Conservation (phyloP, 2,329 filamentous ascomycete species). For the Aspergillus brunneoviolaceus region DNA sequence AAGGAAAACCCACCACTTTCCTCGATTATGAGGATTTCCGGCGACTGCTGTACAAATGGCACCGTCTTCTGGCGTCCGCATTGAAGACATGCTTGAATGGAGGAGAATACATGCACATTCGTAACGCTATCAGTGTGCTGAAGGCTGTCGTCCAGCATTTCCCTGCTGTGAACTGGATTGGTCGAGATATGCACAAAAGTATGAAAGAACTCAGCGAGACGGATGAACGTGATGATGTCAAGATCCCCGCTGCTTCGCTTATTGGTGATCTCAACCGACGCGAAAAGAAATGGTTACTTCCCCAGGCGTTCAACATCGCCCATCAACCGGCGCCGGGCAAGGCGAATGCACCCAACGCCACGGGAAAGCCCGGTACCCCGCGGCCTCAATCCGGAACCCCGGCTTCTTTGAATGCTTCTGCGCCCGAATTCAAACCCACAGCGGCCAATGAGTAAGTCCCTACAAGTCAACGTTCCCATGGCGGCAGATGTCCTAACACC, state of each 20-base stretch:
- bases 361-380: conserved; percentile 29
- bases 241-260: conserved; percentile 51
- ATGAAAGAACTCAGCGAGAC: conserved; percentile 46
- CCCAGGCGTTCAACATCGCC: conserved; percentile 47
- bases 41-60: conserved; percentile 84
- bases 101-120: conserved; percentile 94
- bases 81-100: conserved; percentile 78
- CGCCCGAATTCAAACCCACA: conserved; percentile 43
- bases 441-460: conserved; percentile 36
- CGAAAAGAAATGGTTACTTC: conserved; percentile 51
- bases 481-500: conserved; percentile 9
- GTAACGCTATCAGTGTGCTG: conserved; percentile 88
- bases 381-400: conserved; percentile 33
- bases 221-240: conserved; percentile 50
- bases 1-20: conserved; percentile 68
- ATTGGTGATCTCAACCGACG: conserved; percentile 50
- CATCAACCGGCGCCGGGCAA: conserved; percentile 22
- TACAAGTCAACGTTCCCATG: neutral
- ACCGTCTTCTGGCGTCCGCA: conserved; percentile 75
- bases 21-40: conserved; percentile 85
- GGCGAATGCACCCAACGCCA: conserved; percentile 19
- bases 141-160: conserved; percentile 79
- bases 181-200: conserved; percentile 47
- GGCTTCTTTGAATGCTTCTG: conserved; percentile 41
- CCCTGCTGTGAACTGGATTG: conserved; percentile 88